phyloP scores from a whole-genome alignment of 2,329 filamentous ascomycete species.

The Colletotrichum kahawae region DNA sequence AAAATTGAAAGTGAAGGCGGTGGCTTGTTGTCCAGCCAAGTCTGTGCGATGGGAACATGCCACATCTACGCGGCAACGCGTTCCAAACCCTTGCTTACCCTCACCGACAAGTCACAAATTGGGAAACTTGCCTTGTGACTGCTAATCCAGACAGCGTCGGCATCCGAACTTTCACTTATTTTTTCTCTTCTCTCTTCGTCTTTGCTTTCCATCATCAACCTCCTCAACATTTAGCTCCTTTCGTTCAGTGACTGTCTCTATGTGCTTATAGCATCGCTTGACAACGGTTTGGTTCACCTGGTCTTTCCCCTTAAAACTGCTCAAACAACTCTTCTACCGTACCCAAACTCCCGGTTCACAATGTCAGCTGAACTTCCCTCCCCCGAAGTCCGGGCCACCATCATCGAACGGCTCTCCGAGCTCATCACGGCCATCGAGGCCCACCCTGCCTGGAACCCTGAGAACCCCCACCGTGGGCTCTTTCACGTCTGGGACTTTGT shows the following conservation, averaged over 20 bases:
- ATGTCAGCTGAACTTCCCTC: slow-evolving; percentile 27
- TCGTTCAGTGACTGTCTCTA: neutral
- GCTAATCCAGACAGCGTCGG: neutral
- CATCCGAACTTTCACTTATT: neutral
- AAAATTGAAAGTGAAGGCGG: slow-evolving; percentile 12
- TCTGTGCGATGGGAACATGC: slow-evolving; percentile 19
- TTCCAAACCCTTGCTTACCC: slow-evolving; percentile 15
- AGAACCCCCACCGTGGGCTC: slow-evolving; percentile 34
- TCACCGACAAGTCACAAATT: slow-evolving; percentile 12
- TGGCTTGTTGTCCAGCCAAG: slow-evolving; percentile 10
- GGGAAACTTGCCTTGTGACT: slow-evolving; percentile 7
- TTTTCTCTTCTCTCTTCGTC: neutral
- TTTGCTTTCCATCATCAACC: neutral
- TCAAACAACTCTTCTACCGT: neutral
- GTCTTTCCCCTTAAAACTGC: neutral
- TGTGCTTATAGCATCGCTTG: neutral
- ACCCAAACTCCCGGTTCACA: no score
- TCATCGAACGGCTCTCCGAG: slow-evolving; percentile 29
- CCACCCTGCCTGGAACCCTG: slow-evolving; percentile 32
- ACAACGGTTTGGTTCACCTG: neutral
- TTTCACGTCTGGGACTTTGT: slow-evolving; percentile 47
- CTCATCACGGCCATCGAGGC: slow-evolving; percentile 33
- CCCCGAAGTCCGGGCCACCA: slow-evolving; percentile 27
- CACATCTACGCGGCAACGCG: slow-evolving; percentile 6
- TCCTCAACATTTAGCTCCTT: neutral